Base-by-base conservation (phyloP, 768 basidiomycete species). In the Butyriboletus loyo region DNA sequence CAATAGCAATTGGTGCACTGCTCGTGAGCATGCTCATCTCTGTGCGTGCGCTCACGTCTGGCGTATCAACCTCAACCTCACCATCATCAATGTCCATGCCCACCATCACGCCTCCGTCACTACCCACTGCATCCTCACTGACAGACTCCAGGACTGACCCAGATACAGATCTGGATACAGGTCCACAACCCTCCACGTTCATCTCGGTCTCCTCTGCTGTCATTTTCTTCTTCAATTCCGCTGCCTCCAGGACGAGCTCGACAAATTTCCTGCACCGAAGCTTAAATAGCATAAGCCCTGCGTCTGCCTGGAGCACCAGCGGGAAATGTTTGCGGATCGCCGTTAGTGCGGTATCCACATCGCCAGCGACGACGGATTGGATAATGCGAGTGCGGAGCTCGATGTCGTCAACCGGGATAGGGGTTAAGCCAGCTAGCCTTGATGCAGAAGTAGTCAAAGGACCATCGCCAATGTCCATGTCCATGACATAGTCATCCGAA, bases 221-320 rank as follows among this genome's bases (percentile, higher is more conserved):
- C 72, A 84, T 78, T 59, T 72, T 77, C 71, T 86, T 85, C 73
- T 83, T 81, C 54, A 87, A 71, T 55, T 85, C 87, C 6, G 82
- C 78, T 10, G 88, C 83, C 57, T 84, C 81, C 58, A 92, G 63
- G 14, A 90, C 80, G 27, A 92, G 78, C 68, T 94, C 92, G 40
- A 94, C 84, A 61, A 94, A 92, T 69, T 87, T 89, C 60, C 90
- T 79, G 70, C 90, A 91, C 24, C 86, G 81, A 59, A 95, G 70
- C 67, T 88, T 89, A 75, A 93, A 89, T n/a, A 80, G 69, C 71
- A 93, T 78, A 15, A 89, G 72, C 9, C 85, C 85, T 35, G 80
- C 77, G 49, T 90, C 85, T 25, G 79, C 79, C 52, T 79, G 79
- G 22, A 94, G 73, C 7, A 86, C 89, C 4, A 70, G 61, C 0